phyloP scores from a whole-genome alignment of 805 yeast genomes.

The Zygotorulaspora florentina region DNA sequence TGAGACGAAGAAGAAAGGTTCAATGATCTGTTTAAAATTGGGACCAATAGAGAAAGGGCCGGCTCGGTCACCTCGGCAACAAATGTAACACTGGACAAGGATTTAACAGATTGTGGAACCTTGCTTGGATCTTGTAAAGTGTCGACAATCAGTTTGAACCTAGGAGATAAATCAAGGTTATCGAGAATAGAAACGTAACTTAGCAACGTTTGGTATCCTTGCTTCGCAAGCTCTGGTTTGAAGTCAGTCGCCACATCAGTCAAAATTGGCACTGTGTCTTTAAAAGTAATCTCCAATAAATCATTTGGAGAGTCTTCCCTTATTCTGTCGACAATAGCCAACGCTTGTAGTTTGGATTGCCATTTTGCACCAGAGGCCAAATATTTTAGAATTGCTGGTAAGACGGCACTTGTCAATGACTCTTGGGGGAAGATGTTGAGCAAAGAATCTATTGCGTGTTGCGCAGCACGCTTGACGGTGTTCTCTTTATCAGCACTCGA shows the following conservation, averaged over 20 bases:
- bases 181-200: conserved; percentile 78
- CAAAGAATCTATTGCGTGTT: conserved; percentile 65
- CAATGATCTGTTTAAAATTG: conserved; percentile 85
- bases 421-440: conserved; percentile 70
- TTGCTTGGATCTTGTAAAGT: conserved; percentile 87
- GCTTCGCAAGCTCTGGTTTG: conserved; percentile 91
- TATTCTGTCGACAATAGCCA: conserved; percentile 67
- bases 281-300: conserved; percentile 75
- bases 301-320: conserved; percentile 81
- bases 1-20: conserved; percentile 81
- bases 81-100: conserved; percentile 88
- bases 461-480: conserved; percentile 82
- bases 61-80: conserved; percentile 99
- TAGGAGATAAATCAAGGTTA: conserved; percentile 85
- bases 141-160: conserved; percentile 77
- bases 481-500: conserved; percentile 82
- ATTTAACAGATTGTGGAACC: conserved; percentile 84
- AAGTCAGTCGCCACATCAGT: conserved; percentile 91
- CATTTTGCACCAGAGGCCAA: conserved; percentile 83
- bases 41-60: conserved; percentile 82
- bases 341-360: conserved; percentile 82
- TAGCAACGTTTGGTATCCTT: conserved; percentile 67
- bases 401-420: conserved; percentile 66
- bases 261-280: conserved; percentile 73
- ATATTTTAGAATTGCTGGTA: conserved; percentile 58